Evolutionary conservation across 805 yeast genomes (phyloP), one percentile per base, ranked within the genome.

Genomic region (Vanderwaltozyma verrucispora): DNA sequence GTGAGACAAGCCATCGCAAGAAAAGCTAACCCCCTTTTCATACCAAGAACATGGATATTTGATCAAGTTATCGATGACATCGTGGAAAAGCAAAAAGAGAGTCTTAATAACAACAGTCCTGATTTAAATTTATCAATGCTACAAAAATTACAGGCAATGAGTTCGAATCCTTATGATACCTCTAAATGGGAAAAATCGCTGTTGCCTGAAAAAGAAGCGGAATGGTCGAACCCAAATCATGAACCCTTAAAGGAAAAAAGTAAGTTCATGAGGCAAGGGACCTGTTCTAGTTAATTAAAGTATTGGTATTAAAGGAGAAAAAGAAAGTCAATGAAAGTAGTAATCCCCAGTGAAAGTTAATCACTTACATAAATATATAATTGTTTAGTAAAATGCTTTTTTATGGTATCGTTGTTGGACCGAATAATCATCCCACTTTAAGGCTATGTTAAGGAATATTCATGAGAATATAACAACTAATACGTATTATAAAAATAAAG

Each of bases 1-100:
- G 54, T 52, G 11, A 65, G 88, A 35, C 47, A 42, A 4, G 44
- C 40, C 8, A 47, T 65, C 3, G 74, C 86, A 33, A 52, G 61
- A 6, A 37, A 47, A 3, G 64, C 61, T 34, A 92, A 89, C 51
- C 98, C 97, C 3, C 53, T 74, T 26, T 89, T 89, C 51, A 70
- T 82, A 5, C 92, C 95, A 16, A 69, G 89, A 42, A 82, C 77
- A 45, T 85, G 94, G 87, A 78, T 88, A 36, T 65, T 92, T 37
- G 85, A 86, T 37, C 88, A 87, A 43, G 95, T 86, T 1, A 78
- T 84, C 32, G 68, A 72, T 21, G 61, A 64, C 32, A 68, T 77
- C 0, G 65, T 69, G 27, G 82, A 75, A 2, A 63, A 69, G 21
- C 59, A 62, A 30, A 64, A 65, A n/a, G 66, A 71, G 26, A 77